phyloP scores from a whole-genome alignment of 148 eudicot genomes.

The Suaeda aralocaspica region DNA sequence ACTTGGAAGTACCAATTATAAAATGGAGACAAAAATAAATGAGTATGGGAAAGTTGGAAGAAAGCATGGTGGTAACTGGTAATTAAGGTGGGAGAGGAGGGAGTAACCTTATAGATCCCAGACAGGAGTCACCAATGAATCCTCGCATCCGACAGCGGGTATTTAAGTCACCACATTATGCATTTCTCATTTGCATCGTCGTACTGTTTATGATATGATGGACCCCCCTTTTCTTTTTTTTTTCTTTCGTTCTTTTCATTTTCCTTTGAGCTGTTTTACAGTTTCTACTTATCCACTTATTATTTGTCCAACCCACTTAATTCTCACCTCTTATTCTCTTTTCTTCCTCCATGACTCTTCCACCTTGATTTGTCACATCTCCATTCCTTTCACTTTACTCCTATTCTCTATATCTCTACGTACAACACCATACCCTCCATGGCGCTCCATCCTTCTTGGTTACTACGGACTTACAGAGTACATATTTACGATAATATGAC shows the following conservation, averaged over 20 bases:
- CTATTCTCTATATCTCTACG: too few relatives aligned
- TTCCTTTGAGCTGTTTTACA: constrained; percentile 4
- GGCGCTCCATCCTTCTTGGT: too few relatives aligned
- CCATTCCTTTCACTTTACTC: too few relatives aligned
- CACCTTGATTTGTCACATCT: too few relatives aligned
- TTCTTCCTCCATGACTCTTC: too few relatives aligned
- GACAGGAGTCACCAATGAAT: constrained; percentile 31
- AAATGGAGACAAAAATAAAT: not conserved
- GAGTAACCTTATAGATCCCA: constrained; percentile 23
- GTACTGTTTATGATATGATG: not conserved
- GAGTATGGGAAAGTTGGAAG: not conserved
- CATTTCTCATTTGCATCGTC: not conserved
- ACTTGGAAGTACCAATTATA: too few relatives aligned
- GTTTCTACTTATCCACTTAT: not conserved
- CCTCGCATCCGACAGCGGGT: constrained; percentile 28
- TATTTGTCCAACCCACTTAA: too few relatives aligned
- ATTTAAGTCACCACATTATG: not conserved
- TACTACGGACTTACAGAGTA: too few relatives aligned
- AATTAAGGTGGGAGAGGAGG: constrained; percentile 5
- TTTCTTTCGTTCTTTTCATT: not conserved
- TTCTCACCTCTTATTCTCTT: too few relatives aligned
- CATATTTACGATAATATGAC: too few relatives aligned
- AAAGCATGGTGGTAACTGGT: not conserved
- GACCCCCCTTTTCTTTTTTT: not conserved
- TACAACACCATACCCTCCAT: too few relatives aligned